Evolutionary conservation across 768 basidiomycete species (phyloP).

Genomic region (Candolleomyces eurysporus): DNA sequence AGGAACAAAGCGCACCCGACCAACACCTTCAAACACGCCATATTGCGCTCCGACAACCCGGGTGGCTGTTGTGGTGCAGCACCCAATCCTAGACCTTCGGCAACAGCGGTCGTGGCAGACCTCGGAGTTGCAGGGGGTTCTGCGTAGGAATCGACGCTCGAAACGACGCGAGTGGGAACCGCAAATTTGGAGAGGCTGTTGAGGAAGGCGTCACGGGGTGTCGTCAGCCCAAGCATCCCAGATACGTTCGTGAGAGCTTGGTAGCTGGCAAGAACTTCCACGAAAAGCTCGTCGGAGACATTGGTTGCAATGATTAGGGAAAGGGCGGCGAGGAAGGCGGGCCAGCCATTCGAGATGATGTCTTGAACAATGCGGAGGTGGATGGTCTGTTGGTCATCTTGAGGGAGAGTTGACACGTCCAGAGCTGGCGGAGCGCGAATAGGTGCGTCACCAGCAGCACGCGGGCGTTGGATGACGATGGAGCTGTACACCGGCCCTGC

Average conservation of each 20-base stretch:
- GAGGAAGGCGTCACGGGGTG: constrained; percentile 92
- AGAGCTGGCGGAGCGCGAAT: constrained; percentile 74
- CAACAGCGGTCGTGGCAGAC: constrained; percentile 50
- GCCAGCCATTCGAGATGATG: constrained; percentile 90
- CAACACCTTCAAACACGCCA: constrained; percentile 85
- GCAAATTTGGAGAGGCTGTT: constrained; percentile 87
- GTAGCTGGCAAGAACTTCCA: constrained; percentile 78
- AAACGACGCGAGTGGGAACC: constrained; percentile 87
- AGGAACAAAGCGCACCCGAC: constrained; percentile 76
- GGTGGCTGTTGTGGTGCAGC: constrained; percentile 53
- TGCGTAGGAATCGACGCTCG: constrained; percentile 63
- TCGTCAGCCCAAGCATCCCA: constrained; percentile 82
- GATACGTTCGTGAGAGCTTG: constrained; percentile 86
- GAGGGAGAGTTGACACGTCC: constrained; percentile 54
- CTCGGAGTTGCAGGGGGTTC: constrained; percentile 58
- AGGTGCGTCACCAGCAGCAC: constrained; percentile 58
- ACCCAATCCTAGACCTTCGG: constrained; percentile 68
- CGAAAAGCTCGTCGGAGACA: constrained; percentile 89
- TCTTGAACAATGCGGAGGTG: constrained; percentile 65
- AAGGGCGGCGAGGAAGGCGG: constrained; percentile 84
- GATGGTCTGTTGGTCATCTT: constrained; percentile 46
- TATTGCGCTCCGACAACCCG: constrained; percentile 82
- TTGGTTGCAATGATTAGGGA: constrained; percentile 90
- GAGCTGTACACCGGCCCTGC: constrained; percentile 74
- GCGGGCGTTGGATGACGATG: constrained; percentile 64